phyloP scores from a whole-genome alignment of 345 rosid species.

The Salix suchowensis region DNA sequence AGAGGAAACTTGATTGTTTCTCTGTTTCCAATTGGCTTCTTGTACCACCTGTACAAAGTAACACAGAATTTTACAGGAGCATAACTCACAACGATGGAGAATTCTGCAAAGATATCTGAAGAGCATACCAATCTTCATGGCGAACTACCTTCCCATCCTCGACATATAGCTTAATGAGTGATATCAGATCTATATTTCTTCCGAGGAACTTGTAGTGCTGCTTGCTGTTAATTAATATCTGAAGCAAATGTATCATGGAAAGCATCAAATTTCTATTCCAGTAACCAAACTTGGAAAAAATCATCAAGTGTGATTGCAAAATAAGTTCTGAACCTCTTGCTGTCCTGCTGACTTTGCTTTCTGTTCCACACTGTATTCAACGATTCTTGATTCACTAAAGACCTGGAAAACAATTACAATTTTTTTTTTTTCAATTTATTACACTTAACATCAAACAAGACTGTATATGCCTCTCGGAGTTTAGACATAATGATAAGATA shows the following conservation, averaged over 20 bases:
- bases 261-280: constrained; percentile 4
- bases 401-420: constrained; percentile 32
- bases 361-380: constrained; percentile 59
- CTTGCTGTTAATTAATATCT: constrained; percentile 80
- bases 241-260: not conserved
- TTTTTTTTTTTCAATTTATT: not conserved
- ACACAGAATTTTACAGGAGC: not conserved
- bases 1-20: constrained; percentile 53
- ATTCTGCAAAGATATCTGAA: not conserved
- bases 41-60: constrained; percentile 67
- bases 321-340: constrained; percentile 52
- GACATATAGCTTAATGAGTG: constrained; percentile 65
- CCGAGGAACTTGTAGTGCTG: constrained; percentile 78
- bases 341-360: constrained; percentile 39
- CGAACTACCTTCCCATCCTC: constrained; percentile 76
- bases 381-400: constrained; percentile 69
- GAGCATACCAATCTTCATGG: constrained; percentile 79
- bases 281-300: not conserved
- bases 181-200: constrained; percentile 61
- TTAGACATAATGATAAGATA: not conserved
- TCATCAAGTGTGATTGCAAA: not conserved
- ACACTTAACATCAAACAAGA: not conserved
- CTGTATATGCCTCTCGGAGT: not conserved
- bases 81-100: not conserved
- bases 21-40: constrained; percentile 64